These are phyloP conservation scores for Asterophora parasitica DNA, from an alignment of 768 basidiomycete species.

Conservation along the genomic window DNA sequence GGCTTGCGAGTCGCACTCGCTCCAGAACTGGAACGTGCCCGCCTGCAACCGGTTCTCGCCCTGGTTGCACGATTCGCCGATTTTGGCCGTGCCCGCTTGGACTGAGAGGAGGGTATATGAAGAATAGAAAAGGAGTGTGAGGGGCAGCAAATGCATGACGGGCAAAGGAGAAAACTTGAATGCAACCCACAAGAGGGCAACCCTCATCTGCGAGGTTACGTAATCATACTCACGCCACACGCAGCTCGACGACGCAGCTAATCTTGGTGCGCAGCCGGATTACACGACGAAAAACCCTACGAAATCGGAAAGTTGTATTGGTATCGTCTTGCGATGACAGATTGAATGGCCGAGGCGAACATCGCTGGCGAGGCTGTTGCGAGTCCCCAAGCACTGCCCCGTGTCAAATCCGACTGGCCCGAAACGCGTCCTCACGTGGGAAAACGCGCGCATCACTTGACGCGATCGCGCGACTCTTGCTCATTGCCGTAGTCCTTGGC, in stretches of 20 bases:
- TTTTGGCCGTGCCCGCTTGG: conserved; percentile 42
- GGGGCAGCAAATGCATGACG: conserved; percentile 25
- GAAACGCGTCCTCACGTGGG: conserved; percentile 4
- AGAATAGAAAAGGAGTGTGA: conserved; percentile 54
- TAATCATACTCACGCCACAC: neutral
- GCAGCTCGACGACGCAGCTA: too few relatives aligned
- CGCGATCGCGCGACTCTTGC: conserved; percentile 19
- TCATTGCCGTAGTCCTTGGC: conserved; percentile 7
- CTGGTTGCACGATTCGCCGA: conserved; percentile 45
- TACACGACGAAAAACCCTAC: too few relatives aligned
- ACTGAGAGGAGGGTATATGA: conserved; percentile 25
- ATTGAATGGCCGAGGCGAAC: too few relatives aligned
- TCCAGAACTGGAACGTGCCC: conserved; percentile 76
- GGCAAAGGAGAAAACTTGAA: neutral
- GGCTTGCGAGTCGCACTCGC: conserved; percentile 68
- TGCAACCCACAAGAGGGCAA: neutral
- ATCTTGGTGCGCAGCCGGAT: too few relatives aligned
- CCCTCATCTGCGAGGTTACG: neutral
- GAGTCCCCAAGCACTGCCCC: too few relatives aligned
- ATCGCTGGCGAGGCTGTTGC: too few relatives aligned
- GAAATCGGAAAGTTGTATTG: too few relatives aligned
- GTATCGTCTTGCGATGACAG: too few relatives aligned
- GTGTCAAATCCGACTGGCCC: too few relatives aligned
- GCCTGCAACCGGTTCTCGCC: conserved; percentile 62
- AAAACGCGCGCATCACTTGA: conserved; percentile 3